Evolutionary conservation across 257 asterid species (phyloP).

Genomic region (Solanum gracilifrons): DNA sequence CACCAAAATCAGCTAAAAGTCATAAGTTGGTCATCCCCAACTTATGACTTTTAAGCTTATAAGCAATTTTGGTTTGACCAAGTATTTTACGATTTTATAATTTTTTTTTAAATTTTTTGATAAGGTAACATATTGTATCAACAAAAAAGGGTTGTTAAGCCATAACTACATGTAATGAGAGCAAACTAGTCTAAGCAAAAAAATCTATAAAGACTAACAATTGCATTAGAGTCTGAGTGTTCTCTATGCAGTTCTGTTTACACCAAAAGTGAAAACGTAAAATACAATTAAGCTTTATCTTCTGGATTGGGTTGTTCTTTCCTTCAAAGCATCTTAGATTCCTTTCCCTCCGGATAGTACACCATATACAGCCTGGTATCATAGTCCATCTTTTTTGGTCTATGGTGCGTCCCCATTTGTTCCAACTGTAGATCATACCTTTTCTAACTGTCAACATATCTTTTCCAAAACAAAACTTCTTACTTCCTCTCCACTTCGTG

Average conservation of each 20-base stretch:
- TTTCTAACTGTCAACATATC: not conserved
- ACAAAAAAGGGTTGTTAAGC: not conserved
- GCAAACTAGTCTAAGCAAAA: not conserved
- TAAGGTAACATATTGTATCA: not conserved
- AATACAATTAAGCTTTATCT: not conserved
- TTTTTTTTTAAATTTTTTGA: rapidly evolving
- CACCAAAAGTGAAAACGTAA: not conserved
- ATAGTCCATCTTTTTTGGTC: not conserved
- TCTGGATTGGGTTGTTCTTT: not conserved
- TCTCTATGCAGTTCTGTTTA: not conserved
- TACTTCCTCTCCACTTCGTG: not conserved
- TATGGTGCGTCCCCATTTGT: not conserved
- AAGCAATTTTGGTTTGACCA: not conserved
- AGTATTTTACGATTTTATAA: not conserved
- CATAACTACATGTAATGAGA: not conserved
- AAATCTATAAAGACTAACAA: not conserved
- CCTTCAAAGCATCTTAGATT: not conserved
- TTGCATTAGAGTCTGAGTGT: not conserved
- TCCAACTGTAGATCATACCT: not conserved
- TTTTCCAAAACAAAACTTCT: not conserved
- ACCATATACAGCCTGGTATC: not conserved
- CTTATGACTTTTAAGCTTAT: not conserved
- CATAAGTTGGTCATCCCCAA: not conserved
- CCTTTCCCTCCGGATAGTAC: not conserved
- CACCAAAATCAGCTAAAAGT: not conserved